Base-by-base conservation (phyloP, 805 yeast genomes). In the Grigorovia humatica region DNA sequence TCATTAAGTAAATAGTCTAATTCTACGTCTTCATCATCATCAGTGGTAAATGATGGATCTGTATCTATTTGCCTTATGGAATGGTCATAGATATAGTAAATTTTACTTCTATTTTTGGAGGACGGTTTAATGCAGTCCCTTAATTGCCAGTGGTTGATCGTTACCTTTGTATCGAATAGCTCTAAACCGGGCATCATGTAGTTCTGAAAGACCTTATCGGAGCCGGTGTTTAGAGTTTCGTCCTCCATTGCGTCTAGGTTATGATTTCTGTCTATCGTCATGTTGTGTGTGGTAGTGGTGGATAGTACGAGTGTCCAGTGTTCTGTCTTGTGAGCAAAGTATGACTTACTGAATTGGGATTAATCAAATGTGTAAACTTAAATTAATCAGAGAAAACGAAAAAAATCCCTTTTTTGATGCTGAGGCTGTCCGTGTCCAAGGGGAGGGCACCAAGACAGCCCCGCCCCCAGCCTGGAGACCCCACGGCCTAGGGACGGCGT, bases 111-210 rank as follows among this genome's bases (percentile, higher is more conserved):
- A 51, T 64, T 52, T 47, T 59, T 55, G 51, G 82, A 64, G 17
- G 73, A 69, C 15, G 77, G 75, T 56, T 81, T 78, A 6, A 88
- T 71, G 60, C 88, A 73, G 61, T 88, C 91, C 41, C 95, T 73
- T 35, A 88, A 72, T 65, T 88, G 96, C 95, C 95, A 88, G 70
- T 88, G 83, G 27, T 66, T 64, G 23, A 66, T 67, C 1, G 69
- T 57, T 15, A 68, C 64, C 51, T 66, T 59, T 7, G 65, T 62
- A 51, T 59, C 66, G 47, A 59, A 68, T 20, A 67, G 50, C 49
- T 62, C 65, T 47, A 65, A 52, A 18, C 63, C 61, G 1, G 69
- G 67, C 65, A 64, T 59, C 58, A 66, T 50, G 53, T 64, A 66
- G 43, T 63, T 64, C 51, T 65, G 68, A 43, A 58, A 65, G 6